Evolutionary conservation across 2,329 filamentous ascomycete genomes (phyloP), one percentile per base, ranked within the genome.

Genomic region (Sporothrix brasiliensis): DNA sequence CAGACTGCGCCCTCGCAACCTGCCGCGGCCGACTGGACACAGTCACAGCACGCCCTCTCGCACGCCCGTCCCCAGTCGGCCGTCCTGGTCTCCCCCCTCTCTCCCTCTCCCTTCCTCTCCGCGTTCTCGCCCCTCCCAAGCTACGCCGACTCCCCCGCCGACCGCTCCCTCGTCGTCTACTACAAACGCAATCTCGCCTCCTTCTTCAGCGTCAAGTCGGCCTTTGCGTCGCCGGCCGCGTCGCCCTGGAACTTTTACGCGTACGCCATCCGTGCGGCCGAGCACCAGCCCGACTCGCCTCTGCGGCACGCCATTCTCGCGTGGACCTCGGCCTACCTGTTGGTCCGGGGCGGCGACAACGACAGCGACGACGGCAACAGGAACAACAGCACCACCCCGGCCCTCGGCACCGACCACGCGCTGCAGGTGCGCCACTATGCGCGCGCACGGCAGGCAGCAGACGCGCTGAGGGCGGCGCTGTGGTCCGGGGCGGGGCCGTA

Each of bases 161-260:
- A 70, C 54, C 49, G 34, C 10, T 30, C 49, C 7, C 56, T 72
- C 5, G 65, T 72, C 52, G 44, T 50, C n/a, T 70, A 72, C 63
- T 72, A 72, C 68, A 72, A 72, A 41, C 70, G 27, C 3, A 63
- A 72, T 14, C 63, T 72, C 10, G 50, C 68, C 54, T 68, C 68
- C 13, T 72, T 72, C 24, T 72, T 67, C 39, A 72, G 70, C n/a
- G 58, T 69, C 52, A 66, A 67, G 41, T 58, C 56, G 0, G 44
- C 61, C 21, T 65, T 49, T 21, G 49, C 63, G 16, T 67, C 70
- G 7, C 34, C n/a, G 10, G 52, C 70, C 14, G 34, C 60, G 11
- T 49, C 39, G 53, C 56, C 56, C 16, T 72, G 69, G 72, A 73
- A 67, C 50, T 73, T 73, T 49, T 73, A 73, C 52, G 41, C 69